Base-by-base conservation (phyloP, 2,329 filamentous ascomycete genomes). In the Peltaster fructicola region DNA sequence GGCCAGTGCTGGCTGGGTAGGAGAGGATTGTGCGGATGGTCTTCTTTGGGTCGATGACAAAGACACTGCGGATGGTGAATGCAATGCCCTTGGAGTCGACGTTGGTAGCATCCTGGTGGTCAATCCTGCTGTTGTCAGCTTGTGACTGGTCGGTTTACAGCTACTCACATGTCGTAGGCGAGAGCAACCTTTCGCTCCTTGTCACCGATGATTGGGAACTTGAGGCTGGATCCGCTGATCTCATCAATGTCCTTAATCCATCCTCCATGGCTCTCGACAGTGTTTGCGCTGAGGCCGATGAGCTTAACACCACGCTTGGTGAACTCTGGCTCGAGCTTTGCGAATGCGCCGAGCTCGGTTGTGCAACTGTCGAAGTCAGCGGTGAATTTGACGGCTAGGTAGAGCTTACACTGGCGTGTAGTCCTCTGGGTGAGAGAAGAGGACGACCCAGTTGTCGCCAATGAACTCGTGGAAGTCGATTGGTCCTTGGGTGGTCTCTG, bases 401-500 rank as follows among this genome's bases (percentile, higher is more conserved):
- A n/a, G n/a, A n/a, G n/a, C n/a, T n/a, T n/a, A n/a, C 34, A 67
- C 62, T 23, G 62, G 62, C 6, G 63, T 67, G 53, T 63, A 66
- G 47, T 63, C 59, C 40, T 61, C 71, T 20, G 72, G 71, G 55
- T 77, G 71, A 21, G 70, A 75, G 62, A 77, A 77, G 38, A 77
- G 61, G 34, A 77, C 59, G 32, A 71, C 66, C 70, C 71, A 77
- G 40, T 61, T 68, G 56, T 73, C 59, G 42, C 68, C 71, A 38
- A 76, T 73, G 59, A 68, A 77, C 40, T 74, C 57, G 56, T 77
- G 72, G 61, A 77, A 77, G 53, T 74, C 61, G 47, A 76, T 73
- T 27, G 59, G 59, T 30, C 71, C 72, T 34, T 59, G 48, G 36
- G 72, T 76, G 39, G 72, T 74, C 43, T 73, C 63, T 33, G 72